Evolutionary conservation across 495 filamentous ascomycete species (phyloP).

Genomic region (Cercophora sp.): DNA sequence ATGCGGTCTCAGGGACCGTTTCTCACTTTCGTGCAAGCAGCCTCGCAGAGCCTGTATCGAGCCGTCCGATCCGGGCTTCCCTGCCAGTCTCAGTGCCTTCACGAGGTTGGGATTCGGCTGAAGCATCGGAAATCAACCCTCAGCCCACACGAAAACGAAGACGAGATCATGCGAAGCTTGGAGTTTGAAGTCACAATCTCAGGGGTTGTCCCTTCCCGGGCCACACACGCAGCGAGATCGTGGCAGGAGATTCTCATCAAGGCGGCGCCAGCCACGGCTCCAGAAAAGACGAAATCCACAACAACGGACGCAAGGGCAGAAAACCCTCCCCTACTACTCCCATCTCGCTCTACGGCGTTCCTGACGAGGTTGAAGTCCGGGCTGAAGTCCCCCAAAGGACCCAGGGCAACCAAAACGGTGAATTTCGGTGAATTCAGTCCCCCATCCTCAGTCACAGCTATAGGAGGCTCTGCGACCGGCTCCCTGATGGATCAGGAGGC

Average conservation of each 20-base stretch:
- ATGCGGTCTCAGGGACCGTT: background rate
- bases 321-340: background rate
- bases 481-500: background rate
- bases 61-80: background rate
- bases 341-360: background rate
- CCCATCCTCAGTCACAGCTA: background rate
- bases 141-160: background rate
- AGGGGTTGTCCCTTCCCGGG: background rate
- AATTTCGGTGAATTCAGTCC: background rate
- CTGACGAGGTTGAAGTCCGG: background rate
- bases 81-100: background rate
- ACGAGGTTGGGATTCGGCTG: background rate
- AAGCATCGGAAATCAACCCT: background rate
- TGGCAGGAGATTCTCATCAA: background rate
- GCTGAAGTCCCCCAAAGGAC: background rate
- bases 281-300: background rate
- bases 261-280: background rate
- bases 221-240: background rate
- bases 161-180: background rate
- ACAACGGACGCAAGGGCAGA: background rate
- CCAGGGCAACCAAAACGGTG: background rate
- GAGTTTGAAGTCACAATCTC: background rate
- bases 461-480: background rate
- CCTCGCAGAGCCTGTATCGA: background rate
- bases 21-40: background rate